phyloP scores from a whole-genome alignment of 2,329 filamentous ascomycete species.

The Fusarium sublunatum region DNA sequence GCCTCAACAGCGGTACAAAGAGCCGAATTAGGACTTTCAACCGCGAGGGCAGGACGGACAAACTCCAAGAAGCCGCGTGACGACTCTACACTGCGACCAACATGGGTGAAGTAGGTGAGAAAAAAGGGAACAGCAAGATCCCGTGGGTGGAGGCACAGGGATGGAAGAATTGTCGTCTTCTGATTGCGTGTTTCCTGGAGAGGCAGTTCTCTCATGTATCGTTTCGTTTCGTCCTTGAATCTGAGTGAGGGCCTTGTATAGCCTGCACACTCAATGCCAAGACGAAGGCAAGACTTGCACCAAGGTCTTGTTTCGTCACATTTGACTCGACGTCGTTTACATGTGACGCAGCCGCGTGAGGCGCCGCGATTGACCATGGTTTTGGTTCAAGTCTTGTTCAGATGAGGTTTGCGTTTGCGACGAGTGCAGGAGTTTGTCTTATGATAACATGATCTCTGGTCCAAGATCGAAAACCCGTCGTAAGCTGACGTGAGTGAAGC shows the following conservation, averaged over 20 bases:
- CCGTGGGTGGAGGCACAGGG: not conserved
- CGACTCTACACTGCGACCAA: constrained; percentile 27
- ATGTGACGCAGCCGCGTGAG: constrained; percentile 33
- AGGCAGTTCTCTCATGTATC: not conserved
- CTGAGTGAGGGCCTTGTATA: constrained; percentile 12
- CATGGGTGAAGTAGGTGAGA: constrained; percentile 24
- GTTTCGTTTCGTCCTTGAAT: constrained; percentile 24
- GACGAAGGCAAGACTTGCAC: constrained; percentile 22
- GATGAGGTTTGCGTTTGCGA: not conserved
- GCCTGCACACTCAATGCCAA: constrained; percentile 25
- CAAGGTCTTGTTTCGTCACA: constrained; percentile 31
- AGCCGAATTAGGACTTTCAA: constrained; percentile 7
- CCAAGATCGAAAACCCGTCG: too few species aligned
- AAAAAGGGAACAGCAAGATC: constrained; percentile 28
- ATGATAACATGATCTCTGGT: not conserved
- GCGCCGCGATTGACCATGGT: constrained; percentile 34
- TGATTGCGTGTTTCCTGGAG: not conserved
- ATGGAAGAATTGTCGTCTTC: not conserved
- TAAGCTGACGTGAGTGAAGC: not conserved
- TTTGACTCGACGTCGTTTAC: constrained; percentile 25
- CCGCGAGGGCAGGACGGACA: constrained; percentile 12
- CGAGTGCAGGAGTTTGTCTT: not conserved
- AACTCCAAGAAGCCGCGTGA: constrained; percentile 32
- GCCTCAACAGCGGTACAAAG: constrained; percentile 13
- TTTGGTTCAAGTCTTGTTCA: too few species aligned